A percentile compares a stretch with the other conserved stretches of the same genome.
phyloP scores from a whole-genome alignment of 2,329 filamentous ascomycete species.

The Apiospora hydei region DNA sequence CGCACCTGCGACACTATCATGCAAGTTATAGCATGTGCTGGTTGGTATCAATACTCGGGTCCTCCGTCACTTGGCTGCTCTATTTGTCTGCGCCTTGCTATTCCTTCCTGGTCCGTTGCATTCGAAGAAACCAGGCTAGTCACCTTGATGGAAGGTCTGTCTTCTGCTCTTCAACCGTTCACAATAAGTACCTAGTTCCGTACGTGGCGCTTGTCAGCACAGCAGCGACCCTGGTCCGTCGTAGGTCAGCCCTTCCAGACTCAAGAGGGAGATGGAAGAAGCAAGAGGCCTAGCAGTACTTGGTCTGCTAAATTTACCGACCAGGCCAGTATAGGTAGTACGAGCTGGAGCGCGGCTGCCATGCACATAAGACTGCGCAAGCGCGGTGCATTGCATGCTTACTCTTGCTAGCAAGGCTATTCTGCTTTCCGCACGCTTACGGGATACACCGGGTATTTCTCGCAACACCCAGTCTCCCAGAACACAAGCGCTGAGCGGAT shows the following conservation, averaged over 20 bases:
- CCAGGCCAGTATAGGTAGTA: not conserved
- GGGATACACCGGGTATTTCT: not conserved
- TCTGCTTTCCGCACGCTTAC: not conserved
- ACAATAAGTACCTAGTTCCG: not conserved
- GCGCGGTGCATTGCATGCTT: slow-evolving; percentile 7
- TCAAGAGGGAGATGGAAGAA: not conserved
- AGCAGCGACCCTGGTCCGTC: not conserved
- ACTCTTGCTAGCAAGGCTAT: not conserved
- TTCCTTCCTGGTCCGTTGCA: not conserved
- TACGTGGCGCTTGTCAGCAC: slow-evolving; percentile 8
- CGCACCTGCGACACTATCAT: not conserved
- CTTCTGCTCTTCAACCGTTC: not conserved
- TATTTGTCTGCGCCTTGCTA: slow-evolving; percentile 10
- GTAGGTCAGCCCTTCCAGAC: not conserved
- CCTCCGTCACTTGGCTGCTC: not conserved
- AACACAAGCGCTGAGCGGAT: not conserved
- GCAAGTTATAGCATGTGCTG: not conserved
- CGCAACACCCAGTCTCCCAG: not conserved
- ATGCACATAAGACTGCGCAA: slow-evolving; percentile 1
- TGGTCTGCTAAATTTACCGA: not conserved
- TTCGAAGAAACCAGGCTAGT: not conserved
- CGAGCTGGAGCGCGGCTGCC: slow-evolving; percentile 6
- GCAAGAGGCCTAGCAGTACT: not conserved
- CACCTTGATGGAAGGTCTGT: not conserved
- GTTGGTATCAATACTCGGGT: not conserved